These are phyloP conservation scores for Fusarium compactum DNA, from an alignment of 2,329 filamentous ascomycete genomes.

Conservation along the genomic window DNA sequence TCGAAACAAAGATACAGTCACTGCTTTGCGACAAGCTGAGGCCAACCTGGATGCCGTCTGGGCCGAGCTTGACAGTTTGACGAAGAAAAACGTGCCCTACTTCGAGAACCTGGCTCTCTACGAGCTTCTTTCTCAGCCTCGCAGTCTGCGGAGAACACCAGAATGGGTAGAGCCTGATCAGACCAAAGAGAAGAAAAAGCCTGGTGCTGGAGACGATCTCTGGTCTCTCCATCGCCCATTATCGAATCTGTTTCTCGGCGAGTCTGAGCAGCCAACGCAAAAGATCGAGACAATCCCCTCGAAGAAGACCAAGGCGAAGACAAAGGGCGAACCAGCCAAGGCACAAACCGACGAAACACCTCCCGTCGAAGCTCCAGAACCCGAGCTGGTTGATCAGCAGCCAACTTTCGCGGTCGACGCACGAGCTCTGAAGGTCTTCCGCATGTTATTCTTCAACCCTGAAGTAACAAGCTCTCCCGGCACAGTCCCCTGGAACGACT, in stretches of 20 bases:
- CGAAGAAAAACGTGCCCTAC: fast-evolving
- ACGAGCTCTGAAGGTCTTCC: neutral
- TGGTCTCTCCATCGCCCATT: neutral
- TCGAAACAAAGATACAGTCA: neutral
- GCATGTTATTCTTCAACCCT: conserved; percentile 10
- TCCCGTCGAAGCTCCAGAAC: neutral
- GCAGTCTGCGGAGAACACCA: neutral
- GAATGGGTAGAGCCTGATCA: neutral
- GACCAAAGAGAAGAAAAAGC: neutral
- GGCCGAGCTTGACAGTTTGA: neutral
- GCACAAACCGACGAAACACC: fast-evolving
- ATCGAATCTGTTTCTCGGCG: neutral
- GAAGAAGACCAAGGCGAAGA: conserved; percentile 1
- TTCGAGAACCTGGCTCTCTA: neutral
- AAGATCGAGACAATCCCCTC: neutral
- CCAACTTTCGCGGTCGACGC: neutral
- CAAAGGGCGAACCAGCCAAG: neutral
- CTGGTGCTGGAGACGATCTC: neutral
- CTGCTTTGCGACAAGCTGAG: neutral
- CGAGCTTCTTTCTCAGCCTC: neutral
- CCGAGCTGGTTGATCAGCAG: neutral
- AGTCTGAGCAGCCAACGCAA: neutral
- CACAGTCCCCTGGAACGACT: neutral
- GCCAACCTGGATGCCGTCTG: neutral
- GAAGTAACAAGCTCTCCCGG: neutral